phyloP scores from a whole-genome alignment of 75 land plant genomes.

The Sequoia sempervirens region DNA sequence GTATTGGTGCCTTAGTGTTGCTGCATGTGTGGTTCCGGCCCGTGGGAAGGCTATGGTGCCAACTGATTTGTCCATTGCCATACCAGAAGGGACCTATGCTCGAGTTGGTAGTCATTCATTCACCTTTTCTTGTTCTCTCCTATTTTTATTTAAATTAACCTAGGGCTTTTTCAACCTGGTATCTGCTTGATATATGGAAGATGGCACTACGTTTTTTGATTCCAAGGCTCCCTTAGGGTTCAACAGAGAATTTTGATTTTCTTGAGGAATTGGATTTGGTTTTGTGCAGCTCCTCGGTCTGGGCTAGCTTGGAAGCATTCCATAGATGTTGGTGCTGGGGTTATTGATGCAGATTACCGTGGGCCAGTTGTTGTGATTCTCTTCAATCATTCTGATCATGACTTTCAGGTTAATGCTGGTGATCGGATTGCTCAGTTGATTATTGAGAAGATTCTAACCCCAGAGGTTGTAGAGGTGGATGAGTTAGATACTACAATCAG shows the following conservation, averaged over 20 bases:
- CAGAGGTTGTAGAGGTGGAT: slow-evolving; percentile 69
- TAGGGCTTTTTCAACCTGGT: neutral
- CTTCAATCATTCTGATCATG: slow-evolving; percentile 87
- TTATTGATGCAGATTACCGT: slow-evolving; percentile 91
- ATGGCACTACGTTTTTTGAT: neutral
- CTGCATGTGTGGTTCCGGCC: slow-evolving; percentile 61
- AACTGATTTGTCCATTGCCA: slow-evolving; percentile 87
- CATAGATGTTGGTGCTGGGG: slow-evolving; percentile 94
- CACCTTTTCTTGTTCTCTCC: neutral
- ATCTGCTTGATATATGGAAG: neutral
- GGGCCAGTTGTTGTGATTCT: slow-evolving; percentile 86
- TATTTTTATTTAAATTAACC: too few species aligned
- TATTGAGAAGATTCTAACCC: slow-evolving; percentile 76
- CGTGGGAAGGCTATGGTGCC: slow-evolving; percentile 83
- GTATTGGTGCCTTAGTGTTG: slow-evolving; percentile 38
- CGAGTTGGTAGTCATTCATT: slow-evolving; percentile 52
- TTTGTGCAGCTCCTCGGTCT: slow-evolving; percentile 70
- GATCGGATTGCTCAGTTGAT: slow-evolving; percentile 92
- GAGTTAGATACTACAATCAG: slow-evolving; percentile 72
- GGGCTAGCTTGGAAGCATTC: slow-evolving; percentile 92
- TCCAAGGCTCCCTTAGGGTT: neutral
- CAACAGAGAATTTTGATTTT: neutral
- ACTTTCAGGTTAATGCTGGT: slow-evolving; percentile 74
- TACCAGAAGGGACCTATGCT: slow-evolving; percentile 88
- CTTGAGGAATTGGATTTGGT: neutral